A percentile compares a stretch with the other conserved stretches of the same genome.
These are phyloP conservation scores for Phaeophleospora eucalypticola DNA, from an alignment of 2,329 filamentous ascomycete species.

Conservation along the genomic window DNA sequence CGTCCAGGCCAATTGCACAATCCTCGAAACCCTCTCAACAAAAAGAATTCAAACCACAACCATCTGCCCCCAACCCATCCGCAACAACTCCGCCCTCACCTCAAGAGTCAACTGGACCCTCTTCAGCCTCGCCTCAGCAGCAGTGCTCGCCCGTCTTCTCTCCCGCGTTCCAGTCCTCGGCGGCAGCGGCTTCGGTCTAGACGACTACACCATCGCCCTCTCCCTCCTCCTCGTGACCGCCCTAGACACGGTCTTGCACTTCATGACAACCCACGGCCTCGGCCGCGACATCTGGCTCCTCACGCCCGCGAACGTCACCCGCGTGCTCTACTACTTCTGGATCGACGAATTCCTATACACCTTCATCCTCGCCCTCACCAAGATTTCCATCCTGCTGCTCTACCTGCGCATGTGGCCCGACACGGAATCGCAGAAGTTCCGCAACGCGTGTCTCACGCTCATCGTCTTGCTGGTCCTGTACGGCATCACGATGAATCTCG, in stretches of 20 bases:
- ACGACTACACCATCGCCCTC: slow-evolving; percentile 14
- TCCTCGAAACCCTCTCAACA: slow-evolving; percentile 9
- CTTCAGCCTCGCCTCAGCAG: slow-evolving; percentile 13
- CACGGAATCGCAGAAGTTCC: slow-evolving; percentile 9
- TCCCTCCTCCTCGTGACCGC: slow-evolving; percentile 12
- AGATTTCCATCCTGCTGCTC: slow-evolving; percentile 17
- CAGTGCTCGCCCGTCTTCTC: slow-evolving; percentile 8
- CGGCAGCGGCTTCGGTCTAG: slow-evolving; percentile 13
- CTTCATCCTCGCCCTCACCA: slow-evolving; percentile 13
- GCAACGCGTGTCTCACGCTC: slow-evolving; percentile 10
- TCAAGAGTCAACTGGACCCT: slow-evolving; percentile 11
- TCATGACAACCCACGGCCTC: slow-evolving; percentile 14
- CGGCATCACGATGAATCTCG: slow-evolving; percentile 4
- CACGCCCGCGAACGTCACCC: slow-evolving; percentile 8
- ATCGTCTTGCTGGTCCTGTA: slow-evolving; percentile 8
- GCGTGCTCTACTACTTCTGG: slow-evolving; percentile 16
- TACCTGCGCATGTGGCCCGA: slow-evolving; percentile 21
- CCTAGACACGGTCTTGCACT: slow-evolving; percentile 8
- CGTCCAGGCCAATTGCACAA: slow-evolving; percentile 12
- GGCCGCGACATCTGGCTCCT: slow-evolving; percentile 21
- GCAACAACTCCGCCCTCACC: slow-evolving; percentile 10
- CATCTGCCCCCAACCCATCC: slow-evolving; percentile 14
- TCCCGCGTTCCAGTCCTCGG: slow-evolving; percentile 13
- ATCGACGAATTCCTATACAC: slow-evolving; percentile 17
- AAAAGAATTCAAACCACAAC: slow-evolving; percentile 9